Percentiles rank a stretch among this genome's conserved stretches.
phyloP scores from a whole-genome alignment of 805 yeast genomes.

The Lachancea cidri region DNA sequence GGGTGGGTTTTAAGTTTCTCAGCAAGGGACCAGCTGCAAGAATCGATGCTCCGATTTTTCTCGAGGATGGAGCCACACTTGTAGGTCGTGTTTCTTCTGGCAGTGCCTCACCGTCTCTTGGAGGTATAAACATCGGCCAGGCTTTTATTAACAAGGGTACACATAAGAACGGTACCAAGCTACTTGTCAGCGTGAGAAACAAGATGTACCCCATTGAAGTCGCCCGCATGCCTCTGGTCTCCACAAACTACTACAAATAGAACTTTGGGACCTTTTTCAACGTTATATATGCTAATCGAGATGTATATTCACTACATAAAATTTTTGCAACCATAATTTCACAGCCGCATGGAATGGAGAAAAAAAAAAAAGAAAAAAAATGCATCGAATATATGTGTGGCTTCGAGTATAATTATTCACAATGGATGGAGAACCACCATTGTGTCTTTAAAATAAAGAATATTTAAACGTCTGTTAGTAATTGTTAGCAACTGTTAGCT shows the following conservation, averaged over 20 bases:
- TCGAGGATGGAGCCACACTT: constrained; percentile 50
- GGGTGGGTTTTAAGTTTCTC: constrained; percentile 64
- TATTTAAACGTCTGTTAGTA: too few relatives aligned
- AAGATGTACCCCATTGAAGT: constrained; percentile 71
- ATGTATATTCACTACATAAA: background rate
- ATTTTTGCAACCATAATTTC: background rate
- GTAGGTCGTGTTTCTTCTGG: constrained; percentile 55
- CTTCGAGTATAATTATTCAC: too few relatives aligned
- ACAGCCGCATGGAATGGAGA: background rate
- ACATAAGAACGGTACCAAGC: constrained; percentile 67
- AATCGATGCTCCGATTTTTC: constrained; percentile 61
- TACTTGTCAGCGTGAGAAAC: constrained; percentile 77
- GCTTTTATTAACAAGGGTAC: constrained; percentile 71
- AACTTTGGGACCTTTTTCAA: too few relatives aligned
- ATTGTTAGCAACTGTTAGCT: too few relatives aligned
- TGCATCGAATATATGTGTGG: too few relatives aligned
- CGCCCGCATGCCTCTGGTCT: constrained; percentile 81
- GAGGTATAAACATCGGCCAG: constrained; percentile 80
- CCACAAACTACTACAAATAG: constrained; percentile 59
- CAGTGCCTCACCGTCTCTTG: constrained; percentile 61
- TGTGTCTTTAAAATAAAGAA: background rate
- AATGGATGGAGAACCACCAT: too few relatives aligned
- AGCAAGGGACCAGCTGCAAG: constrained; percentile 92
- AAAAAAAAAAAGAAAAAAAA: too few relatives aligned
- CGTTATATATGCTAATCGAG: too few relatives aligned